Base-by-base conservation (phyloP, 352 stramenopile genomes). In the Globisporangium mamillatum region DNA sequence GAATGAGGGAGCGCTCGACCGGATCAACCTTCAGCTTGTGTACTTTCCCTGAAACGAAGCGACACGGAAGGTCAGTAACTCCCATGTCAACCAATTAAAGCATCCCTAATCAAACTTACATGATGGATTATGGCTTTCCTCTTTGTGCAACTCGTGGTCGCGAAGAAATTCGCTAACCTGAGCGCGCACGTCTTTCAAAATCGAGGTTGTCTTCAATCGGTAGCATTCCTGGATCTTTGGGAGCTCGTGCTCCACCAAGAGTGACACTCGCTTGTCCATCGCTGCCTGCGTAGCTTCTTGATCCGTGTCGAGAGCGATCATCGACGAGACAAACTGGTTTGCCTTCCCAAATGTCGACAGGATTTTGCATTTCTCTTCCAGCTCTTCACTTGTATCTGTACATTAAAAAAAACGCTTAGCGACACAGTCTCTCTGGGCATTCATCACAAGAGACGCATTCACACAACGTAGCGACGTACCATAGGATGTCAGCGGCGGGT, bases 191-290 rank as follows among this genome's bases (percentile, higher is more conserved):
- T 93, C 77, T 27, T 69, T 44, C 53, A 91, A 46, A 53, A 91
- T 81, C 3, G 75, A 71, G 24, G 74, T 57, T 0, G 74, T 76
- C 72, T 93, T 93, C 14, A 74, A 68, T 27, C 74, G 58, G 52
- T 89, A 87, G 46, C 84, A 90, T 1, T 67, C 60, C 60, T 71
- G 72, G 56, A 93, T 80, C 22, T 73, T 74, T 1, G 83, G 83
- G 0, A 84, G 69, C 56, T 81, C 77, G 8, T 68, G 66, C 55
- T 88, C 70, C 53, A 88, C 74, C 0, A 89, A 46, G 34, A 71
- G 67, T 14, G 60, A 68, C 20, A 93, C 75, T 18, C 66, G 73
- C 20, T 69, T 71, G 52, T 91, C 77, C 73, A 90, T 81, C 5
- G 80, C 73, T 55, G 82, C 73, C 75, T 91, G 79, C 1, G 69